These are phyloP conservation scores for Wallemia hederae DNA, from an alignment of 1,284 basidiomycete species.

Conservation along the genomic window DNA sequence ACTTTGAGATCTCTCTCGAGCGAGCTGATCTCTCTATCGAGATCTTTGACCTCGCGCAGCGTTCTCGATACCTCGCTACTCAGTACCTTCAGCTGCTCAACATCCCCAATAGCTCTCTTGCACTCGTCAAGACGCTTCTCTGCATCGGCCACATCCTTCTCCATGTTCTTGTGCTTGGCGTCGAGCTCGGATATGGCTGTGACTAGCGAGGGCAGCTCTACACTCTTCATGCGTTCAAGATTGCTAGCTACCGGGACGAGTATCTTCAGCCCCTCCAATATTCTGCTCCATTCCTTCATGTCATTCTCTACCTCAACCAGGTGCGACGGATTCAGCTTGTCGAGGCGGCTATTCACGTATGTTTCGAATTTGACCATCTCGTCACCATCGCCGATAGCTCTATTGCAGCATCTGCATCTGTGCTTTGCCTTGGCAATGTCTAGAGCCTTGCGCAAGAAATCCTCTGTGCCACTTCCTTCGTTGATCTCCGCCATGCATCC, in stretches of 20 bases:
- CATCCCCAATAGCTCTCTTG: slow-evolving; percentile 23
- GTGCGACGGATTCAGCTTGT: not conserved
- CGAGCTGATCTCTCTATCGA: slow-evolving; percentile 31
- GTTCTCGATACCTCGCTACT: slow-evolving; percentile 32
- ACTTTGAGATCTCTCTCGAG: slow-evolving; percentile 35
- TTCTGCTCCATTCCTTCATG: not conserved
- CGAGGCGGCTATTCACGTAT: slow-evolving; percentile 9
- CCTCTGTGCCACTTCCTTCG: slow-evolving; percentile 12
- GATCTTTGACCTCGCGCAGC: slow-evolving; percentile 31
- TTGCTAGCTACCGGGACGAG: not conserved
- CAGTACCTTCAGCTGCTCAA: slow-evolving; percentile 33
- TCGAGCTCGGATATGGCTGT: not conserved
- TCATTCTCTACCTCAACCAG: not conserved
- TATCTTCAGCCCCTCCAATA: not conserved
- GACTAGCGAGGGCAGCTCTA: not conserved
- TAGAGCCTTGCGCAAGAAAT: slow-evolving; percentile 35
- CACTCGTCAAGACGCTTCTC: slow-evolving; percentile 11
- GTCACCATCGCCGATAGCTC: slow-evolving; percentile 27
- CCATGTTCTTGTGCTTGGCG: not conserved
- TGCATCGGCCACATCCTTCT: slow-evolving; percentile 5
- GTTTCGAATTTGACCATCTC: slow-evolving; percentile 21
- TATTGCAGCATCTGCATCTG: slow-evolving; percentile 45
- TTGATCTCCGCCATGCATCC: slow-evolving; percentile 9
- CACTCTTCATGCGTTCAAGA: not conserved
- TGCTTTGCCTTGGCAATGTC: slow-evolving; percentile 31